phyloP scores from a whole-genome alignment of 805 yeast genomes.

The Brettanomyces naardenensis region DNA sequence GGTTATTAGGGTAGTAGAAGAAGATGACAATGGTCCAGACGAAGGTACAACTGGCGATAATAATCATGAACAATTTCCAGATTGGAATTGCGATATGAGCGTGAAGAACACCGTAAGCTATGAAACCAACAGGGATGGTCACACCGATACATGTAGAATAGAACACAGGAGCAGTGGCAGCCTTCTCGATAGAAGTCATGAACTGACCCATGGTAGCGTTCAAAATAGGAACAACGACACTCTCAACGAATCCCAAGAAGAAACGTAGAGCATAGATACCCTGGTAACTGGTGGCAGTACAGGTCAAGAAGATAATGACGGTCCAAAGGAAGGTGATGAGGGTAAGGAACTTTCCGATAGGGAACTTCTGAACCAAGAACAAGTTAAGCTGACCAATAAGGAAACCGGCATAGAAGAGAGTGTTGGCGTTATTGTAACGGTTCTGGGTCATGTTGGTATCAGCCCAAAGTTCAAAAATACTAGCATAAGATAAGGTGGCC shows the following conservation, averaged over 20 bases:
- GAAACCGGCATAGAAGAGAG: constrained; percentile 47
- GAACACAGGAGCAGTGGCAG: constrained; percentile 46
- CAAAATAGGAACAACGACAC: constrained; percentile 35
- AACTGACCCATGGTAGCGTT: constrained; percentile 44
- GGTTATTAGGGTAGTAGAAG: constrained; percentile 48
- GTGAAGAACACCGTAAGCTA: constrained; percentile 31
- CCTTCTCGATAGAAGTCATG: constrained; percentile 35
- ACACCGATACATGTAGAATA: constrained; percentile 42
- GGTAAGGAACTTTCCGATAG: constrained; percentile 32
- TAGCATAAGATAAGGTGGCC: constrained; percentile 32
- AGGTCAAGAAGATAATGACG: constrained; percentile 35
- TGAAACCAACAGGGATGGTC: constrained; percentile 34
- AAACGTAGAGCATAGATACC: constrained; percentile 42
- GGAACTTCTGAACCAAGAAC: constrained; percentile 35
- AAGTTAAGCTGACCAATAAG: constrained; percentile 38
- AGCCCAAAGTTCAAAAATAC: constrained; percentile 36
- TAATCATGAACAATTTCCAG: constrained; percentile 51
- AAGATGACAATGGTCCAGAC: constrained; percentile 26
- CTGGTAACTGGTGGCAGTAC: constrained; percentile 35
- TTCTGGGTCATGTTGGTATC: constrained; percentile 37
- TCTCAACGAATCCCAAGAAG: constrained; percentile 43
- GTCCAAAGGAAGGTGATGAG: constrained; percentile 36
- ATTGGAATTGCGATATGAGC: constrained; percentile 20
- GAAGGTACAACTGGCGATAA: constrained; percentile 49
- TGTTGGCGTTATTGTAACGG: constrained; percentile 39